Evolutionary conservation across 345 rosid species (phyloP).

Genomic region (Triadica sebifera): DNA sequence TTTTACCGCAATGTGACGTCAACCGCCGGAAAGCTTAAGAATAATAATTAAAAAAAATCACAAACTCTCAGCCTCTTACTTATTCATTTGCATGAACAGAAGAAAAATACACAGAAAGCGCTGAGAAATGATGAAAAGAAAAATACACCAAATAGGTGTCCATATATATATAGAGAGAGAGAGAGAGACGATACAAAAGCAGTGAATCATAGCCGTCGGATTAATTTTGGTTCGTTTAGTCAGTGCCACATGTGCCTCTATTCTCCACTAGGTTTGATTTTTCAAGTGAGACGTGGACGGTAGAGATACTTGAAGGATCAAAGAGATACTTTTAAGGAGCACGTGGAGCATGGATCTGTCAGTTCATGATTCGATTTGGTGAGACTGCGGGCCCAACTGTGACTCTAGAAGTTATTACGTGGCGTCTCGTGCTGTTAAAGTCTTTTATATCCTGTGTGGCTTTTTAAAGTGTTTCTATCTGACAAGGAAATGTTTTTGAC

Average conservation of each 20-base stretch:
- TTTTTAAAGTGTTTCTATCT: constrained; percentile 8
- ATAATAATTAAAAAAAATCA: neutral
- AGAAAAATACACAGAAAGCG: neutral
- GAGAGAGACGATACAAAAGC: constrained; percentile 1
- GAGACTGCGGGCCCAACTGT: constrained; percentile 15
- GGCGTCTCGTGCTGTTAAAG: constrained; percentile 23
- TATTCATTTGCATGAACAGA: constrained; percentile 27
- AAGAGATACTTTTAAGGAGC: too few relatives aligned
- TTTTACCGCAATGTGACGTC: constrained; percentile 17
- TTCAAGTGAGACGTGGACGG: constrained; percentile 26
- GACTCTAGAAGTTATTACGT: constrained; percentile 31
- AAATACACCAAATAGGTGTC: neutral
- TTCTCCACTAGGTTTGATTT: constrained; percentile 19
- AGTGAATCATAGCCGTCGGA: constrained; percentile 26
- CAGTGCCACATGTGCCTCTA: constrained; percentile 39
- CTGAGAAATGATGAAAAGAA: neutral
- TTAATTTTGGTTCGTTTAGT: constrained; percentile 1
- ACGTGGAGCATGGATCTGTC: constrained; percentile 40
- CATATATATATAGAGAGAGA: too few relatives aligned
- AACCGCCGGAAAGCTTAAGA: neutral
- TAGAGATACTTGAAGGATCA: constrained; percentile 9
- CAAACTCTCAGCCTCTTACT: neutral
- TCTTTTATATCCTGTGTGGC: neutral
- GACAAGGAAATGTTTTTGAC: constrained; percentile 24
- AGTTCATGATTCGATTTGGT: constrained; percentile 14